Conservation (phyloP, 345 rosid species). For the Syzygium aromaticum region DNA sequence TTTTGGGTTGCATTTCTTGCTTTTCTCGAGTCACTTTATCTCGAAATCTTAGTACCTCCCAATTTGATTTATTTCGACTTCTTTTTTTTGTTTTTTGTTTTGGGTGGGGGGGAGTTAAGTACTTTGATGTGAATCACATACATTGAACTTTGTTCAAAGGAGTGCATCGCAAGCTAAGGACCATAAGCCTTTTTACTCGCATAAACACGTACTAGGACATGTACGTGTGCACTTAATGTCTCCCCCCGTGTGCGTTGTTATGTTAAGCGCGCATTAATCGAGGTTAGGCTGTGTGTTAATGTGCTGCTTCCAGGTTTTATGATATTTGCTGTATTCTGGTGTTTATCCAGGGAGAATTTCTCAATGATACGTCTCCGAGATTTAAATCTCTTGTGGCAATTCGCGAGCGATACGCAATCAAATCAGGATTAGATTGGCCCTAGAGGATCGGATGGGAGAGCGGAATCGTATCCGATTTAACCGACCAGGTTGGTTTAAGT, state of each 20-base stretch:
- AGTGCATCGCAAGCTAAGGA: background rate
- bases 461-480: background rate
- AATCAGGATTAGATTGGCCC: background rate
- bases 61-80: background rate
- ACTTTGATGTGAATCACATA: background rate
- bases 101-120: background rate
- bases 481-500: background rate
- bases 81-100: rapidly evolving
- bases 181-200: background rate
- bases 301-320: background rate
- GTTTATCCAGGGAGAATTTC: background rate
- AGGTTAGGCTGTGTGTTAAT: background rate
- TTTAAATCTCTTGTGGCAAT: background rate
- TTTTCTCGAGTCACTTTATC: background rate
- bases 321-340: background rate
- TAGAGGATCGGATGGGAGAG: background rate
- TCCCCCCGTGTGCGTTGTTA: background rate
- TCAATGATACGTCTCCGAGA: background rate
- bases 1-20: background rate
- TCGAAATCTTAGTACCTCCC: background rate
- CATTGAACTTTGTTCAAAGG: background rate
- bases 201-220: background rate
- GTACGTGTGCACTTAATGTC: background rate
- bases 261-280: background rate
- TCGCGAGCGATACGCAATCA: background rate